Percentiles rank a stretch among this genome's conserved stretches.
These are phyloP conservation scores for Hypocrella siamensis DNA, from an alignment of 2,329 filamentous ascomycete genomes.

Conservation along the genomic window DNA sequence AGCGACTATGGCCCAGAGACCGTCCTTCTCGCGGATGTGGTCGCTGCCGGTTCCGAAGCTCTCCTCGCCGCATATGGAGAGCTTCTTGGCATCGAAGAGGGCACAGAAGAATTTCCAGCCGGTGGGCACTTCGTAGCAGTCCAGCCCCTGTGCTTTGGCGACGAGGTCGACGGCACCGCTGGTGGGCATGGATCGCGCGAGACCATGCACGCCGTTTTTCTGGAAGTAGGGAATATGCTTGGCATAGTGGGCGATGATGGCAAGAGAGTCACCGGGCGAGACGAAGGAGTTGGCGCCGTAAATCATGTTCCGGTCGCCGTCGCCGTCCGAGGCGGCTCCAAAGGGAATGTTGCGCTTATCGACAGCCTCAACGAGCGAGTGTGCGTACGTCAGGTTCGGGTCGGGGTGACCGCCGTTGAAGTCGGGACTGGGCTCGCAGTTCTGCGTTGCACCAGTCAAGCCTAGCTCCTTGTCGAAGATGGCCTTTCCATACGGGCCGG, in stretches of 20 bases:
- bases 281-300: conserved; percentile 95
- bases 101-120: conserved; percentile 99
- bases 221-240: conserved; percentile 96
- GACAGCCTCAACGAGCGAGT: conserved; percentile 84
- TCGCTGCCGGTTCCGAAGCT: conserved; percentile 96
- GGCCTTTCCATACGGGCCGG: conserved; percentile 82
- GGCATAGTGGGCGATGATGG: conserved; percentile 95
- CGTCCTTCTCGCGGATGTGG: conserved; percentile 98
- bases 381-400: conserved; percentile 93
- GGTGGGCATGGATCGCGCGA: conserved; percentile 95
- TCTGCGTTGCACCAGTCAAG: conserved; percentile 63
- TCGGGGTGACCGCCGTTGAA: conserved; percentile 97
- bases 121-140: conserved; percentile 92
- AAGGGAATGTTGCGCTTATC: conserved; percentile 89
- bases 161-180: conserved; percentile 91
- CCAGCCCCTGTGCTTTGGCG: conserved; percentile 80
- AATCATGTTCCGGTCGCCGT: conserved; percentile 99
- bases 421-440: conserved; percentile 83
- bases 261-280: conserved; percentile 89
- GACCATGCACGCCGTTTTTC: conserved; percentile 88
- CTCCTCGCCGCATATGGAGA: conserved; percentile 97
- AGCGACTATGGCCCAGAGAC: conserved; percentile 90
- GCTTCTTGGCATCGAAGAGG: conserved; percentile 84
- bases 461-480: conserved; percentile 94
- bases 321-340: conserved; percentile 88